Conservation (phyloP, 805 yeast genomes). For the Kuraishia ogatae region DNA sequence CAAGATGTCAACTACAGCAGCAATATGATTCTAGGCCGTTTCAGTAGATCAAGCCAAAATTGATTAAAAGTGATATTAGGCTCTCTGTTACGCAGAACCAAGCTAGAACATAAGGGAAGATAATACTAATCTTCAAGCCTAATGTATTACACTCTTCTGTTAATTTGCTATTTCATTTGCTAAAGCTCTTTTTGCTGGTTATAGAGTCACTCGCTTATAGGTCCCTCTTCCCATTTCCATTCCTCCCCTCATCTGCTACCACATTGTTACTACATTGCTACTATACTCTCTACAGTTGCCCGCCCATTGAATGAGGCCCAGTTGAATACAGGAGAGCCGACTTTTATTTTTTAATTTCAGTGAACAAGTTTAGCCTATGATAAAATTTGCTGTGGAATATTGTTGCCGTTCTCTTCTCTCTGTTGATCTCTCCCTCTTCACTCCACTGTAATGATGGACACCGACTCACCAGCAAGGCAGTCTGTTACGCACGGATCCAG, state of each 20-base stretch:
- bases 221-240: not conserved
- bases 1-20: not conserved
- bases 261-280: not conserved
- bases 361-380: no score
- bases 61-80: not conserved
- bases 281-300: not conserved
- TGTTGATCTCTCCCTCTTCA: not conserved
- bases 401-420: no score
- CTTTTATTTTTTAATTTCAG: not conserved
- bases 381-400: not conserved
- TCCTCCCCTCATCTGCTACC: not conserved
- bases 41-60: not conserved
- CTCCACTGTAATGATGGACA: conserved; percentile 1
- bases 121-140: not conserved
- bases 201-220: not conserved
- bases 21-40: not conserved
- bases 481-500: not conserved
- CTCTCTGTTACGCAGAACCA: no score
- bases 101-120: no score
- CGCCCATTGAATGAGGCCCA: not conserved
- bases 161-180: no score
- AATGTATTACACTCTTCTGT: not conserved
- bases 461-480: not conserved
- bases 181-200: not conserved
- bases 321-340: not conserved